Evolutionary conservation across 148 eudicot genomes (phyloP).

Genomic region (Cornus suecica): DNA sequence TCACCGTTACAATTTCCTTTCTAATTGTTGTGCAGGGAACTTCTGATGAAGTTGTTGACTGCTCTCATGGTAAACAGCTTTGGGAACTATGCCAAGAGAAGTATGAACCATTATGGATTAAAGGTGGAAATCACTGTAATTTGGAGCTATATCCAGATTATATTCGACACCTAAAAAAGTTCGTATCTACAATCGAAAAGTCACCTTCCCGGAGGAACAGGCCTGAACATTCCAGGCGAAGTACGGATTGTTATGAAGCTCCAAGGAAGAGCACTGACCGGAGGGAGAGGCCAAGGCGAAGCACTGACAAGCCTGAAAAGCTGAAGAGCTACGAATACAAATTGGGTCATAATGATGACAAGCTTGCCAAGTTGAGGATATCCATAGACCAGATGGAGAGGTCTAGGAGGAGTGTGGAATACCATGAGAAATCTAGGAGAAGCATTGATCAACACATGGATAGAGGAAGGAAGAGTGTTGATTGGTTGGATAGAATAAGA

Average conservation of each 20-base stretch:
- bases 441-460: constrained; percentile 78
- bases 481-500: constrained; percentile 83
- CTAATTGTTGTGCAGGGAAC: constrained; percentile 66
- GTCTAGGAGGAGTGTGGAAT: constrained; percentile 89
- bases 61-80: constrained; percentile 88
- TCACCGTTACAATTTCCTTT: not conserved
- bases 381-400: constrained; percentile 78
- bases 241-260: constrained; percentile 49
- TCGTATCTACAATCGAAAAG: constrained; percentile 61
- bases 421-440: constrained; percentile 57
- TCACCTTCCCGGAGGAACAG: constrained; percentile 62
- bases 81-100: constrained; percentile 80
- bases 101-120: constrained; percentile 89
- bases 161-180: constrained; percentile 79
- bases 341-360: constrained; percentile 53
- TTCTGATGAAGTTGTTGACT: constrained; percentile 94
- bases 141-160: constrained; percentile 85
- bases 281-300: constrained; percentile 60
- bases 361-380: constrained; percentile 56
- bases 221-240: constrained; percentile 63
- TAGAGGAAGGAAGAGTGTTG: constrained; percentile 77
- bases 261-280: constrained; percentile 65
- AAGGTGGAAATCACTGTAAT: constrained; percentile 93
- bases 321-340: constrained; percentile 53
- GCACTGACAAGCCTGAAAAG: constrained; percentile 48